Evolutionary conservation across 148 eudicot genomes (phyloP).

Genomic region (Spergularia marina): DNA sequence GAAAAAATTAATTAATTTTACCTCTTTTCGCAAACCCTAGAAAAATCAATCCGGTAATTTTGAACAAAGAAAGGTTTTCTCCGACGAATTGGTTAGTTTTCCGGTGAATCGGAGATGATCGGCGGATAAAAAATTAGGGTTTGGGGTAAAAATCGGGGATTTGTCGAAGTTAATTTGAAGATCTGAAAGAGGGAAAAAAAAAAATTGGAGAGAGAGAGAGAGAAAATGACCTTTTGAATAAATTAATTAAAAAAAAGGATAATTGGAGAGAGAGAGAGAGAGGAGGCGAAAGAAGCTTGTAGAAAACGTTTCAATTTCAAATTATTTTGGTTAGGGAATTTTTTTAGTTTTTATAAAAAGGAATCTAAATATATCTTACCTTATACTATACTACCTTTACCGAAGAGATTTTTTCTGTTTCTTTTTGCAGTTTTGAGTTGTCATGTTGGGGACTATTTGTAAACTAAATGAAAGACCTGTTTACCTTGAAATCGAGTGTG

Average conservation of each 20-base stretch:
- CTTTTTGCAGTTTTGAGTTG: too few species aligned
- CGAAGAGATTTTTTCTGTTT: too few species aligned
- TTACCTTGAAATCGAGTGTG: too few species aligned
- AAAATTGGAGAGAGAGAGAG: not conserved
- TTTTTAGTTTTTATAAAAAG: too few species aligned
- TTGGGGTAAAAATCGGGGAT: slow-evolving; percentile 1
- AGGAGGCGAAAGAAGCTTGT: too few species aligned
- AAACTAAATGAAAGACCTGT: too few species aligned
- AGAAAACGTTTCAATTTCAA: not conserved
- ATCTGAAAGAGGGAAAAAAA: slow-evolving; percentile 27
- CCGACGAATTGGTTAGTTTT: not conserved
- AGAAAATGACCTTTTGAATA: not conserved
- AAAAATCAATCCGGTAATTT: not conserved
- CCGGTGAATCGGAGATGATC: slow-evolving; percentile 26
- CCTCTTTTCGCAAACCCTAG: slow-evolving; percentile 18
- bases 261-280: slow-evolving; percentile 4
- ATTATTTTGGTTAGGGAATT: not conserved
- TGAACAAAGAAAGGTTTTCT: not conserved
- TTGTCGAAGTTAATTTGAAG: slow-evolving; percentile 19
- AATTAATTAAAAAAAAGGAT: not conserved
- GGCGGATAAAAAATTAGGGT: slow-evolving; percentile 16
- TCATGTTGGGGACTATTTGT: too few species aligned
- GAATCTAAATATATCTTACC: too few species aligned
- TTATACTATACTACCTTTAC: too few species aligned
- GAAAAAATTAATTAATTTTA: not conserved